Base-by-base conservation (phyloP, 2,329 filamentous ascomycete species). In the Xylaria sp. region DNA sequence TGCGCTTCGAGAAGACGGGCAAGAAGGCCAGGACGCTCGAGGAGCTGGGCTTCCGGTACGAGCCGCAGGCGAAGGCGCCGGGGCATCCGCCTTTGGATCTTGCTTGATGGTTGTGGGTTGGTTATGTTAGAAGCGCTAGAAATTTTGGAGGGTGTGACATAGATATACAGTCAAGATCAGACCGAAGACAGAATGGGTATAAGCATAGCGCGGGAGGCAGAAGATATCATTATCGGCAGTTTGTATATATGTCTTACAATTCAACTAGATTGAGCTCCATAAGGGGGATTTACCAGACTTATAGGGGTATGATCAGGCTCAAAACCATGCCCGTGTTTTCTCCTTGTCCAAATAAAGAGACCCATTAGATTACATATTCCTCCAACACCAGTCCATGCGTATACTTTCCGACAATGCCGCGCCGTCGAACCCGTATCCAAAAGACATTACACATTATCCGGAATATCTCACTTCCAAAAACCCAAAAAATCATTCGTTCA, bases 1-100 rank as follows among this genome's bases (percentile, higher is more conserved):
- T 86, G 62, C 82, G 80, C 24, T 97, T 94, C 69, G 81, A 87
- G 53, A 76, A 81, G 57, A 75, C 76, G 37, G 91, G 91, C 0
- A 80, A 85, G 34, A 76, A 72, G 6, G 86, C 91, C 8, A 87
- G 73, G 67, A 85, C 78, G 2, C 69, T 95, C 19, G 80, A 83
- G 59, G 88, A 95, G 61, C 76, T 96, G 24, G 92, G 91, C 0
- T 90, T 89, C 65, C 70, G 77, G 49, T 90, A 81, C 66, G 75
- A 78, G 24, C 57, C 64, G 26, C 42, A 48, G 26, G 50, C 24
- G 39, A 20, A 29, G 20, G 37, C 50, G 43, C 21, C 13, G 38
- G 44, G 20, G 7, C 52, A 60, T 41, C 46, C 48, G n/a, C 41
- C 41, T 11, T 18, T 52, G 19, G 52, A 62, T 48, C 20, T 61